These are phyloP conservation scores for Paracorniculantispora psalliotae DNA, from an alignment of 2,329 filamentous ascomycete species.

Conservation along the genomic window DNA sequence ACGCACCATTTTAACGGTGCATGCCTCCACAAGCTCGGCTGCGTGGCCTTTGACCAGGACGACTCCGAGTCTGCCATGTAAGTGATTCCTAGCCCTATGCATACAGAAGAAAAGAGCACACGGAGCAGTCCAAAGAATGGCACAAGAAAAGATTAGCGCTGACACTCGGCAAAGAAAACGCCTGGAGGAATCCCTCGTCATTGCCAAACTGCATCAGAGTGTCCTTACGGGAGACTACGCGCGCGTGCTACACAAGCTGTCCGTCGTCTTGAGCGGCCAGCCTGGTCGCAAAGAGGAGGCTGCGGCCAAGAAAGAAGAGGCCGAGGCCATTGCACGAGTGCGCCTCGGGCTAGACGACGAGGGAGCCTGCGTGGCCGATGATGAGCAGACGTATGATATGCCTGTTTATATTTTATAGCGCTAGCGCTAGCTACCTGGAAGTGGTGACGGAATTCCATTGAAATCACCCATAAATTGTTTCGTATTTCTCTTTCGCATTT, in stretches of 20 bases:
- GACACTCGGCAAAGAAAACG: neutral
- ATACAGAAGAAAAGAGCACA: neutral
- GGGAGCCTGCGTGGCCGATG: neutral
- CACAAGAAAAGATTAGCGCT: neutral
- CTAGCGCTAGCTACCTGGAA: too few species aligned
- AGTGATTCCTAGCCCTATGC: neutral
- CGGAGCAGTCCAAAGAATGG: too few species aligned
- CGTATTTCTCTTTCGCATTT: too few species aligned
- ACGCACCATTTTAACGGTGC: neutral
- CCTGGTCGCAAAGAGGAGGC: neutral
- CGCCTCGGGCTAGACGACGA: neutral
- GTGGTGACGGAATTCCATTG: too few species aligned
- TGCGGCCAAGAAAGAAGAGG: neutral
- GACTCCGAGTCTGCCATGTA: neutral
- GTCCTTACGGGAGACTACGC: neutral
- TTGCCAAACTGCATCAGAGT: neutral
- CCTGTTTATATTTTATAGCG: neutral
- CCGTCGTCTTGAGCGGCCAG: neutral
- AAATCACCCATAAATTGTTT: too few species aligned
- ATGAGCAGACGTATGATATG: neutral
- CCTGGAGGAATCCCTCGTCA: neutral
- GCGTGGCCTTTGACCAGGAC: neutral
- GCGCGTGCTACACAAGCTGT: neutral
- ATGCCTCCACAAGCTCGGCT: conserved; percentile 3
- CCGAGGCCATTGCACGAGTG: neutral